Evolutionary conservation across 257 asterid genomes (phyloP).

Genomic region (Fraxinus anomala): DNA sequence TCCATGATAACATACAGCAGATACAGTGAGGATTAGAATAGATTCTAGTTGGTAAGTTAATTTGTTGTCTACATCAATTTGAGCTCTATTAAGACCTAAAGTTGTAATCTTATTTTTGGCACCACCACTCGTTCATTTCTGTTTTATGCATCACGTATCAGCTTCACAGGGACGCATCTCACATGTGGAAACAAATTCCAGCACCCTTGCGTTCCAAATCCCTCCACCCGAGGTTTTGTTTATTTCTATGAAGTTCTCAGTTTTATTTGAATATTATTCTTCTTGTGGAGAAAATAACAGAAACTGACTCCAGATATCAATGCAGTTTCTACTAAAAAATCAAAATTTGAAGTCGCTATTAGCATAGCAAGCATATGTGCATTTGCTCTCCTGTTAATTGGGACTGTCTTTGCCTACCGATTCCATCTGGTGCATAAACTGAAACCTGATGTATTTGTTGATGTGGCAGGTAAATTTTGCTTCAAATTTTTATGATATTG

Average conservation of each 20-base stretch:
- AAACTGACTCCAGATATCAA: constrained; percentile 16
- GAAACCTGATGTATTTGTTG: constrained; percentile 53
- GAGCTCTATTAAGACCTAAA: neutral
- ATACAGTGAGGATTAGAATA: neutral
- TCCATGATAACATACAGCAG: neutral
- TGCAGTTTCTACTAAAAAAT: constrained; percentile 59
- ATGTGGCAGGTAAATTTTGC: constrained; percentile 59
- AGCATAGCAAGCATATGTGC: constrained; percentile 60
- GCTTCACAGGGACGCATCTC: constrained; percentile 76
- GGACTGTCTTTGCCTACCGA: constrained; percentile 49
- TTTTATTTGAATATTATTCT: constrained; percentile 17
- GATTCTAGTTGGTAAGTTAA: neutral
- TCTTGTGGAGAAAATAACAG: neutral
- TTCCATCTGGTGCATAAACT: constrained; percentile 39
- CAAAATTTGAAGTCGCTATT: constrained; percentile 55
- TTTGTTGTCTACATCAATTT: neutral
- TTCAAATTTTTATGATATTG: neutral
- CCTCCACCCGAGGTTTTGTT: constrained; percentile 60
- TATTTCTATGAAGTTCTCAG: neutral
- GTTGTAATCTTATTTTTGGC: neutral
- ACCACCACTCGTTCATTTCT: neutral
- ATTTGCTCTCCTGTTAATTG: constrained; percentile 63
- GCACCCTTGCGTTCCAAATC: constrained; percentile 69
- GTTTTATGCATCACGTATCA: constrained; percentile 32
- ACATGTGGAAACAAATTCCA: constrained; percentile 60